Percentiles rank a stretch among this genome's conserved stretches.
Conservation (phyloP, 1,284 basidiomycete genomes). For the Irpex lacteus region DNA sequence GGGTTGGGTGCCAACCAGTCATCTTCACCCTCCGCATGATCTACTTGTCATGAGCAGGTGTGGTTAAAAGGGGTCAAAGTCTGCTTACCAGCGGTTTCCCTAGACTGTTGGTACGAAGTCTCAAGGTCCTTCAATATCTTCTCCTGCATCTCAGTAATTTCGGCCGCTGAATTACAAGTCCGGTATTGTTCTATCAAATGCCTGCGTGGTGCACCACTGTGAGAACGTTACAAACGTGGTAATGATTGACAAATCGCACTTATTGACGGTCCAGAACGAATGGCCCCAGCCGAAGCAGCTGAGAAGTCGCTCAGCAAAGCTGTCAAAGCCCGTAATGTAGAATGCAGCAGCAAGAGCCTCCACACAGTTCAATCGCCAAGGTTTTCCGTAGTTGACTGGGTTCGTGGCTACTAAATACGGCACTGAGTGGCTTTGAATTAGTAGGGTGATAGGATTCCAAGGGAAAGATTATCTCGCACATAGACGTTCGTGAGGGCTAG, state of each 20-base stretch:
- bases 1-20: conserved; percentile 56
- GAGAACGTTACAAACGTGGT: not conserved
- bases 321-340: conserved; percentile 84
- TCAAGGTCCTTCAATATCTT: conserved; percentile 75
- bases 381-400: conserved; percentile 94
- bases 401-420: conserved; percentile 93
- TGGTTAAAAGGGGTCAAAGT: not conserved
- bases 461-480: conserved; percentile 47
- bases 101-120: conserved; percentile 52
- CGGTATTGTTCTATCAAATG: conserved; percentile 71
- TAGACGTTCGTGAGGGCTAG: conserved; percentile 89
- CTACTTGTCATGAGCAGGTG: too few species aligned
- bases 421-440: too few species aligned
- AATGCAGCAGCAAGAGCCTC: conserved; percentile 93
- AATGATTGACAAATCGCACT: conserved; percentile 38
- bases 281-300: conserved; percentile 86
- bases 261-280: conserved; percentile 83
- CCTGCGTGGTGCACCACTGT: conserved; percentile 29
- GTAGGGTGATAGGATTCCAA: not conserved
- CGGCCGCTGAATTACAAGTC: conserved; percentile 63
- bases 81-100: conserved; percentile 46
- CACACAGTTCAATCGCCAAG: conserved; percentile 88
- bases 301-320: conserved; percentile 76
- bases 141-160: conserved; percentile 68
- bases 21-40: conserved; percentile 32